These are phyloP conservation scores for Brasilioporus rufonigricans DNA, from an alignment of 768 basidiomycete species.

Conservation along the genomic window DNA sequence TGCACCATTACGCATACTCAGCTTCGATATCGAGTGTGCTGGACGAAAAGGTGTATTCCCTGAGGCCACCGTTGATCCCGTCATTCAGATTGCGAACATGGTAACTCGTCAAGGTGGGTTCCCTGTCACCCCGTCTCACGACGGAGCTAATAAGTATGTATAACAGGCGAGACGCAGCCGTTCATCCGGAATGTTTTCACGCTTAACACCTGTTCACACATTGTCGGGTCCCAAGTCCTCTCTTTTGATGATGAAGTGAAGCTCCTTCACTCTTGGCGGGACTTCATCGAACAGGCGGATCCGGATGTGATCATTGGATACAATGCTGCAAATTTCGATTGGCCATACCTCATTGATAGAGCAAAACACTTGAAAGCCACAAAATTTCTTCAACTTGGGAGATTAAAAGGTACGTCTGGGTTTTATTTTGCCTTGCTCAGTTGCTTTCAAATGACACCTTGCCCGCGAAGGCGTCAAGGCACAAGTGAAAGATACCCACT, in stretches of 20 bases:
- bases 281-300: conserved; percentile 87
- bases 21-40: conserved; percentile 99
- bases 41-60: conserved; percentile 98
- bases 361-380: conserved; percentile 74
- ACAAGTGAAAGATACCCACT: conserved; percentile 90
- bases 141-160: conserved; percentile 3
- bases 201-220: conserved; percentile 89
- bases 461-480: conserved; percentile 59
- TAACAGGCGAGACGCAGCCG: conserved; percentile 80
- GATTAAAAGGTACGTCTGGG: conserved; percentile 58
- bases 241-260: conserved; percentile 72
- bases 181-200: conserved; percentile 98
- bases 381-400: conserved; percentile 73
- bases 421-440: background rate
- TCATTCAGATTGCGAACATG: conserved; percentile 99
- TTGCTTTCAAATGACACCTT: conserved; percentile 5
- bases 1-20: conserved; percentile 90
- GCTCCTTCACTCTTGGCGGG: conserved; percentile 81
- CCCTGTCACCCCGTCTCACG: background rate
- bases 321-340: conserved; percentile 92
- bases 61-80: conserved; percentile 84
- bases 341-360: conserved; percentile 93
- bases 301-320: conserved; percentile 97
- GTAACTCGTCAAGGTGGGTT: conserved; percentile 90
- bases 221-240: conserved; percentile 96